A percentile compares a stretch with the other conserved stretches of the same genome.
Evolutionary conservation across 192 early-diverging fungal genomes (phyloP).

Genomic region (Mortierella claussenii): DNA sequence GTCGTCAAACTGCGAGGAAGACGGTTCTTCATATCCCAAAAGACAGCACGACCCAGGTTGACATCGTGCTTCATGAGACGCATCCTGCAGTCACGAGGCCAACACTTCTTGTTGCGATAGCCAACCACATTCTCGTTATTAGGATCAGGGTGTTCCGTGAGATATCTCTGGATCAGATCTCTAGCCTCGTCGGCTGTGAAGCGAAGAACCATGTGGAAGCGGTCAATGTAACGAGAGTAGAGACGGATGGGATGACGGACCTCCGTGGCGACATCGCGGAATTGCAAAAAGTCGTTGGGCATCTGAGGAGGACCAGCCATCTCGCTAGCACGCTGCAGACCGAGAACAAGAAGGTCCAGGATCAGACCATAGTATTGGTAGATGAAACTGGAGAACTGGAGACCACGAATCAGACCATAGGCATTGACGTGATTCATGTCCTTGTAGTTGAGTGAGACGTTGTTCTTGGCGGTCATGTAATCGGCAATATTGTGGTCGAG

Average conservation of each 20-base stretch:
- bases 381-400: conserved; percentile 98
- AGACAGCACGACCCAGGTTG: conserved; percentile 95
- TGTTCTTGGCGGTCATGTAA: conserved; percentile 99
- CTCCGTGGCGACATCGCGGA: conserved; percentile 90
- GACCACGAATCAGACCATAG: conserved; percentile 95
- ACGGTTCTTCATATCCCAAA: conserved; percentile 99
- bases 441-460: conserved; percentile 97
- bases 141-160: conserved; percentile 98
- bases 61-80: conserved; percentile 99
- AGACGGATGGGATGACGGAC: conserved; percentile 96
- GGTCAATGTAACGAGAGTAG: conserved; percentile 95
- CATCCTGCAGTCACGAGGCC: conserved; percentile 99
- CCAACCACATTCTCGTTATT: conserved; percentile 99
- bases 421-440: conserved; percentile 99
- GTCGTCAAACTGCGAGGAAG: conserved; percentile 96
- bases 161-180: conserved; percentile 95
- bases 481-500: conserved; percentile 99
- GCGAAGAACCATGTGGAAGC: conserved; percentile 92
- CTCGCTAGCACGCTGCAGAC: conserved; percentile 93
- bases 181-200: conserved; percentile 94
- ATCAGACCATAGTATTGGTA: conserved; percentile 99
- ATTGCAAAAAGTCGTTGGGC: conserved; percentile 98
- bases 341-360: conserved; percentile 93
- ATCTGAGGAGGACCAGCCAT: conserved; percentile 94
- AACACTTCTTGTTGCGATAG: conserved; percentile 97